These are phyloP conservation scores for Pholiota conissans DNA, from an alignment of 768 basidiomycete species.

Conservation along the genomic window DNA sequence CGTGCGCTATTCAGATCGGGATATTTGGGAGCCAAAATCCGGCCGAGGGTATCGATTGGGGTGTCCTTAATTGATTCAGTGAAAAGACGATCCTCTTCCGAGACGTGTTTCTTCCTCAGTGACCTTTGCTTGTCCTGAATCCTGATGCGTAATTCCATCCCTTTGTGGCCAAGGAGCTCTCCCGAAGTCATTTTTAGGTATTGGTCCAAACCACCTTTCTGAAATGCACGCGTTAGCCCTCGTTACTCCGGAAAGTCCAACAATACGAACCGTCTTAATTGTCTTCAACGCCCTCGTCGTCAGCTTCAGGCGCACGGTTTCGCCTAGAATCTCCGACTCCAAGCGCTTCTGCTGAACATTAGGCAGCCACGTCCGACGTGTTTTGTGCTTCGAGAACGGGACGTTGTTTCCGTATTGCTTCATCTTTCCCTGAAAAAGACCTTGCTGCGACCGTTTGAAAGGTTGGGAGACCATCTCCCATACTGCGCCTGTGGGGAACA, in stretches of 20 bases:
- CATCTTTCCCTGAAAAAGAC: conserved; percentile 81
- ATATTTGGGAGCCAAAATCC: background rate
- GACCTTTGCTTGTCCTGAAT: conserved; percentile 22
- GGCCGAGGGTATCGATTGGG: background rate
- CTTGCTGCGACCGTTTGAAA: conserved; percentile 79
- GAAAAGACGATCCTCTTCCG: background rate
- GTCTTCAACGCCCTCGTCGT: conserved; percentile 78
- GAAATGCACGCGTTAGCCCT: background rate
- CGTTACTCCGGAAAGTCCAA: background rate
- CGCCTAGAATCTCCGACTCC: conserved; percentile 62
- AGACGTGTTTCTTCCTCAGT: background rate
- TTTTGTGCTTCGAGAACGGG: conserved; percentile 86
- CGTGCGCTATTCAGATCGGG: background rate
- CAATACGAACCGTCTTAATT: conserved; percentile 68
- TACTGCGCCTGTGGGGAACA: conserved; percentile 30
- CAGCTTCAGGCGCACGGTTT: conserved; percentile 63
- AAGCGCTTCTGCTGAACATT: conserved; percentile 81
- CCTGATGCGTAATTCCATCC: conserved; percentile 48
- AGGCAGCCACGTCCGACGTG: conserved; percentile 84
- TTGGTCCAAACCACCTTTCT: conserved; percentile 74
- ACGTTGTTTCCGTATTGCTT: conserved; percentile 88
- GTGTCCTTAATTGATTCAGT: background rate
- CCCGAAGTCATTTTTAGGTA: conserved; percentile 52
- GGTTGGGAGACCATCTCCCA: conserved; percentile 54
- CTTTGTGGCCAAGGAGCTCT: conserved; percentile 38